A percentile compares a stretch with the other conserved stretches of the same genome.
These are phyloP conservation scores for Trichoderma reesei DNA, from an alignment of 495 filamentous ascomycete genomes.

Conservation along the genomic window DNA sequence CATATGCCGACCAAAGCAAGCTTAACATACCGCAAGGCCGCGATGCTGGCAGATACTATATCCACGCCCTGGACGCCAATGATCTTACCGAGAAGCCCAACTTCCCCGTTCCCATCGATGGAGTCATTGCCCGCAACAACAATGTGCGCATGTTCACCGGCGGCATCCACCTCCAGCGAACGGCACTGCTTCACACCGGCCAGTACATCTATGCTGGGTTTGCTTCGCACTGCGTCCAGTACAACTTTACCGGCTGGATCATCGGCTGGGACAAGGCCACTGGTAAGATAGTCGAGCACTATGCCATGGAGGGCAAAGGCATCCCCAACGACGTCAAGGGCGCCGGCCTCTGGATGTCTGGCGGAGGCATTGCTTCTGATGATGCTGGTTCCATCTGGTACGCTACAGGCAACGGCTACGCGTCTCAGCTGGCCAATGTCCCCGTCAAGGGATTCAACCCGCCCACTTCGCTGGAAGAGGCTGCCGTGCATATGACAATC, in stretches of 20 bases:
- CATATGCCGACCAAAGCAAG: conserved; percentile 26
- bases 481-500: conserved; percentile 31
- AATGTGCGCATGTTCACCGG: conserved; percentile 32
- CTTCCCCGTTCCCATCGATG: conserved; percentile 33
- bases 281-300: conserved; percentile 28
- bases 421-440: conserved; percentile 27
- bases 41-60: conserved; percentile 26
- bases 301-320: conserved; percentile 28
- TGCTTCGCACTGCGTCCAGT: conserved; percentile 38
- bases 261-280: conserved; percentile 36
- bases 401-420: conserved; percentile 37
- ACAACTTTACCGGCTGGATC: conserved; percentile 39
- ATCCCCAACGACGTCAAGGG: conserved; percentile 19
- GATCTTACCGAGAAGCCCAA: conserved; percentile 26
- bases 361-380: conserved; percentile 32
- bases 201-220: conserved; percentile 36
- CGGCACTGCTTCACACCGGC: conserved; percentile 31
- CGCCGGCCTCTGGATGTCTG: conserved; percentile 35
- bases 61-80: conserved; percentile 32
- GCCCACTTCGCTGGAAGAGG: conserved; percentile 34
- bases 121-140: conserved; percentile 31
- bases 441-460: conserved; percentile 29
- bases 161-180: conserved; percentile 34
- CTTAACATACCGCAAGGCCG: conserved; percentile 12
- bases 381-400: conserved; percentile 31